A percentile compares a stretch with the other conserved stretches of the same genome.
Conservation (phyloP, 2,329 filamentous ascomycete species). For the Madurella fahalii region DNA sequence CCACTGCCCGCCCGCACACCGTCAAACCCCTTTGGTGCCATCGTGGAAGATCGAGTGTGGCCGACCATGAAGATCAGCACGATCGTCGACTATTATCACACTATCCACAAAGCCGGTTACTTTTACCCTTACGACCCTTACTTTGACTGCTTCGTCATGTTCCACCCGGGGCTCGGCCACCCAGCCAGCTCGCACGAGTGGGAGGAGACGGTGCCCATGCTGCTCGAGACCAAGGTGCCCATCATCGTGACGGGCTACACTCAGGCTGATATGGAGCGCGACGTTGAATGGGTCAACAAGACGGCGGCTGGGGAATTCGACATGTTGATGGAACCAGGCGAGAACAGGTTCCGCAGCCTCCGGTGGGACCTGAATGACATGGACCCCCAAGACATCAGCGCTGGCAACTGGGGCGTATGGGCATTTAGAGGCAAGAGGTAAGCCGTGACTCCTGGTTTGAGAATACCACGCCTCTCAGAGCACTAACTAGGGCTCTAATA, state of each 20-base stretch:
- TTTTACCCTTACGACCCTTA: slow-evolving; percentile 97
- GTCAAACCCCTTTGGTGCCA: slow-evolving; percentile 85
- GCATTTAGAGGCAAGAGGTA: slow-evolving; percentile 96
- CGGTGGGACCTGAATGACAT: slow-evolving; percentile 96
- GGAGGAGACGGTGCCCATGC: slow-evolving; percentile 81
- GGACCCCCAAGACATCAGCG: slow-evolving; percentile 89
- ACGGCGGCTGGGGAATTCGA: slow-evolving; percentile 89
- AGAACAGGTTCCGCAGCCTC: slow-evolving; percentile 90
- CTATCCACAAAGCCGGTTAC: slow-evolving; percentile 81
- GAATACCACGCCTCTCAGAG: not conserved
- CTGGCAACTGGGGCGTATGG: slow-evolving; percentile 97
- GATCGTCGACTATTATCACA: slow-evolving; percentile 97
- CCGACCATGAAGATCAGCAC: slow-evolving; percentile 94
- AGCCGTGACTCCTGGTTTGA: slow-evolving; percentile 27
- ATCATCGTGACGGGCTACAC: slow-evolving; percentile 96
- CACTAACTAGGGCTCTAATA: slow-evolving; percentile 31
- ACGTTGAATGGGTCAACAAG: slow-evolving; percentile 84
- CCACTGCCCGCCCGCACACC: slow-evolving; percentile 83
- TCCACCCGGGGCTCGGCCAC: slow-evolving; percentile 94
- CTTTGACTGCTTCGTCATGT: slow-evolving; percentile 95
- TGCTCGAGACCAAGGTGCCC: slow-evolving; percentile 92
- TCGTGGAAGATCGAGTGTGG: slow-evolving; percentile 86
- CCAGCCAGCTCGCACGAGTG: slow-evolving; percentile 92
- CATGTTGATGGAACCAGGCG: slow-evolving; percentile 82
- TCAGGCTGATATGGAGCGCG: slow-evolving; percentile 87